Conservation (phyloP, 257 asterid species). For the Coffea canephora region DNA sequence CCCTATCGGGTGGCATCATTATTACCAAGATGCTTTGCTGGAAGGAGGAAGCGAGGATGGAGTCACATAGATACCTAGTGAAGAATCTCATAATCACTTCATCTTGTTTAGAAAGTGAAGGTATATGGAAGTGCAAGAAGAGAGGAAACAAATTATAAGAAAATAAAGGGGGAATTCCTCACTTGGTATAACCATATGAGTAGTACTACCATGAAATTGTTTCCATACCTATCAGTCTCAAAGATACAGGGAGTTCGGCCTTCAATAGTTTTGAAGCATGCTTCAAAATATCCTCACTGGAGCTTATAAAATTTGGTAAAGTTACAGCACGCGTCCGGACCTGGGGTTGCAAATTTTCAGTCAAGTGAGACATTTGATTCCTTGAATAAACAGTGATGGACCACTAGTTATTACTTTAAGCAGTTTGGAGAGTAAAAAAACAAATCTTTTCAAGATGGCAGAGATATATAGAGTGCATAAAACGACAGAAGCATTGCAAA, state of each 20-base stretch:
- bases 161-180: no score
- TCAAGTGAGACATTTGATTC: slow-evolving; percentile 15
- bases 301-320: slow-evolving; percentile 58
- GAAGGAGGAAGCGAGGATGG: not conserved
- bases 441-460: not conserved
- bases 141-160: no score
- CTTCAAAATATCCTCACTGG: slow-evolving; percentile 71
- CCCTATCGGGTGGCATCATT: not conserved
- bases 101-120: not conserved
- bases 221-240: slow-evolving; percentile 82
- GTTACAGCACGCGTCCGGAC: slow-evolving; percentile 90
- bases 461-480: not conserved
- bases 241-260: slow-evolving; percentile 86
- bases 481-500: not conserved
- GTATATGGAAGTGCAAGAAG: not conserved
- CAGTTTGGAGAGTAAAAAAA: not conserved
- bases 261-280: slow-evolving; percentile 86
- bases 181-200: not conserved
- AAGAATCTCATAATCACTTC: not conserved
- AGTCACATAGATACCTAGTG: not conserved
- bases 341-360: slow-evolving; percentile 39
- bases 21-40: not conserved
- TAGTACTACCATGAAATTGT: slow-evolving; percentile 1
- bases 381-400: not conserved
- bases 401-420: not conserved